Evolutionary conservation across 305 asterid species (phyloP).

Genomic region (Caryopteris hybrid): DNA sequence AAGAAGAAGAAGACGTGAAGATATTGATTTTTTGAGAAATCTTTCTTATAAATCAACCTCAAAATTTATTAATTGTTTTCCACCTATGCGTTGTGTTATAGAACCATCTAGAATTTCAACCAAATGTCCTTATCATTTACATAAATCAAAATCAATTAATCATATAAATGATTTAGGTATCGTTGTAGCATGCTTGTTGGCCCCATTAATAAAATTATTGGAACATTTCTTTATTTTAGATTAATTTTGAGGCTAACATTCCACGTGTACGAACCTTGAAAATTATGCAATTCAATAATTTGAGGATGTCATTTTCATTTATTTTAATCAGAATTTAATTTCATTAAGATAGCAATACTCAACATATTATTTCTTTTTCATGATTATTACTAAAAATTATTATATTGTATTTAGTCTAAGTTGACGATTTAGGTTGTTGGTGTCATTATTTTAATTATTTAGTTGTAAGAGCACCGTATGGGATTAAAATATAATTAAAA

Average conservation of each 20-base stretch:
- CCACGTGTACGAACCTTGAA: background rate
- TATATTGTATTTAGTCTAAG: background rate
- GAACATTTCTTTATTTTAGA: background rate
- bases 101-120: slow-evolving; percentile 13
- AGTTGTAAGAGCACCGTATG: too few relatives aligned
- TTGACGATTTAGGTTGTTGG: too few relatives aligned
- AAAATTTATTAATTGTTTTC: background rate
- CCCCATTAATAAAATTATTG: background rate
- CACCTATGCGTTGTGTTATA: background rate
- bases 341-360: background rate
- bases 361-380: too few relatives aligned
- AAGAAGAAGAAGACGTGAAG: background rate
- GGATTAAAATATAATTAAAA: too few relatives aligned
- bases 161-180: background rate
- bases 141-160: background rate
- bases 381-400: background rate
- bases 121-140: slow-evolving; percentile 1
- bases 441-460: too few relatives aligned
- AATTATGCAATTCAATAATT: background rate
- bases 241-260: background rate
- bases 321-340: background rate
- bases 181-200: background rate
- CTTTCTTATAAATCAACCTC: background rate
- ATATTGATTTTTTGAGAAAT: background rate
- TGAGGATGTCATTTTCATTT: background rate